Conservation (phyloP, 2,329 filamentous ascomycete species). For the Podosphaera leucotricha region DNA sequence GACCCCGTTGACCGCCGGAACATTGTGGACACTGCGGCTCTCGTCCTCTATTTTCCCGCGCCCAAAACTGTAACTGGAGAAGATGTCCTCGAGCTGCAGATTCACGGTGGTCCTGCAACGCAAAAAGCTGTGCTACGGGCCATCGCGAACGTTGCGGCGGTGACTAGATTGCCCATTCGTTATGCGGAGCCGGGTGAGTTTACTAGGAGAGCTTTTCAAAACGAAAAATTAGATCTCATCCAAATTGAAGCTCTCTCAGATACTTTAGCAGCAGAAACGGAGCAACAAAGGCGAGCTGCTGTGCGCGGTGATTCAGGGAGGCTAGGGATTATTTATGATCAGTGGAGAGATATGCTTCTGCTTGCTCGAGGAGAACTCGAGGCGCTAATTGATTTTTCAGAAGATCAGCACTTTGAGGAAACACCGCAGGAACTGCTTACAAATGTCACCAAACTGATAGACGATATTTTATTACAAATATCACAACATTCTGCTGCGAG, state of each 20-base stretch:
- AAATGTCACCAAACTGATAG: constrained; percentile 44
- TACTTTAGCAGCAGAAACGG: constrained; percentile 48
- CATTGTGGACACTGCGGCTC: constrained; percentile 43
- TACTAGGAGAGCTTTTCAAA: constrained; percentile 74
- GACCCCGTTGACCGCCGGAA: constrained; percentile 24
- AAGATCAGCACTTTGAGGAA: constrained; percentile 94
- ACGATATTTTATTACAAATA: constrained; percentile 36
- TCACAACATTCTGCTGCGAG: constrained; percentile 50
- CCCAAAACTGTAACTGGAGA: constrained; percentile 79
- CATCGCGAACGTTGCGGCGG: constrained; percentile 29
- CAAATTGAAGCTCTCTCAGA: constrained; percentile 51
- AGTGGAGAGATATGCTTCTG: constrained; percentile 55
- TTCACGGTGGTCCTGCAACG: constrained; percentile 81
- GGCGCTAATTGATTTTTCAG: constrained; percentile 87
- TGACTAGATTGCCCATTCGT: constrained; percentile 28
- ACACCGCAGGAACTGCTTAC: constrained; percentile 46
- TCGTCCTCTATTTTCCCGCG: constrained; percentile 48
- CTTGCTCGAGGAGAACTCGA: constrained; percentile 77
- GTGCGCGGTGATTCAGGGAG: constrained; percentile 51
- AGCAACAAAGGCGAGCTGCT: constrained; percentile 75
- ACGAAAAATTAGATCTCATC: constrained; percentile 62
- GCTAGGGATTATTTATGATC: constrained; percentile 55
- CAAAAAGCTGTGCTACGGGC: constrained; percentile 66
- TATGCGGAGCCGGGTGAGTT: constrained; percentile 94
- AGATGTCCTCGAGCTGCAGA: constrained; percentile 74